Conservation (phyloP, 495 filamentous ascomycete genomes). For the Penicillium subrubescens region DNA sequence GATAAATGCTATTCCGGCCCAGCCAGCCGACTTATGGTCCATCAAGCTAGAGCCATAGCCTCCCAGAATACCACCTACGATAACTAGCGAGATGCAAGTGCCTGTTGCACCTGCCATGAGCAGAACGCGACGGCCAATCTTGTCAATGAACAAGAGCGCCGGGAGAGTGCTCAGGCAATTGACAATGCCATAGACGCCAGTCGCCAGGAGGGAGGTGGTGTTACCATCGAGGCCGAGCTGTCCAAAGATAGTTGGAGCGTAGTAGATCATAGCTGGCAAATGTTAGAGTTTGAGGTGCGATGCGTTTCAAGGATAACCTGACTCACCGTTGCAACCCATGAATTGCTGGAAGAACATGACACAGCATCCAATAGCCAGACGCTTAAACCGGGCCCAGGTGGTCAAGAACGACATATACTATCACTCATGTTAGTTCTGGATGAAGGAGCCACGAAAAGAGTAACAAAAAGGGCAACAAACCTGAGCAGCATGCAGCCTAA, state of each 20-base stretch:
- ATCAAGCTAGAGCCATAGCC: conserved; percentile 61
- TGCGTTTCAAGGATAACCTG: too few species aligned
- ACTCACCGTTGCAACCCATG: conserved; percentile 56
- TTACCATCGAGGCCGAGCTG: conserved; percentile 65
- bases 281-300: neutral
- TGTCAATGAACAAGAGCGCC: conserved; percentile 78
- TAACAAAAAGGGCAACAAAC: conserved; percentile 11
- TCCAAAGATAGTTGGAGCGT: conserved; percentile 74
- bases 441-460: neutral
- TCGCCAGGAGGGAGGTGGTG: conserved; percentile 70
- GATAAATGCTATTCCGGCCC: conserved; percentile 78
- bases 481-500: conserved; percentile 47
- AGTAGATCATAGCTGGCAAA: conserved; percentile 71
- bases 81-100: conserved; percentile 67
- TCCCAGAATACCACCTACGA: conserved; percentile 74
- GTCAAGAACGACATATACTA: conserved; percentile 70
- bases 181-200: conserved; percentile 78
- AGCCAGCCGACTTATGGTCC: conserved; percentile 64
- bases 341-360: conserved; percentile 85
- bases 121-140: conserved; percentile 64
- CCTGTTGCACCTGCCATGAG: conserved; percentile 50
- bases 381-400: conserved; percentile 71
- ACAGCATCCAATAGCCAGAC: conserved; percentile 72
- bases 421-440: neutral
- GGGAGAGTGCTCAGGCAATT: conserved; percentile 75